Evolutionary conservation across 257 asterid genomes (phyloP).

Genomic region (Lycium ferocissimum): DNA sequence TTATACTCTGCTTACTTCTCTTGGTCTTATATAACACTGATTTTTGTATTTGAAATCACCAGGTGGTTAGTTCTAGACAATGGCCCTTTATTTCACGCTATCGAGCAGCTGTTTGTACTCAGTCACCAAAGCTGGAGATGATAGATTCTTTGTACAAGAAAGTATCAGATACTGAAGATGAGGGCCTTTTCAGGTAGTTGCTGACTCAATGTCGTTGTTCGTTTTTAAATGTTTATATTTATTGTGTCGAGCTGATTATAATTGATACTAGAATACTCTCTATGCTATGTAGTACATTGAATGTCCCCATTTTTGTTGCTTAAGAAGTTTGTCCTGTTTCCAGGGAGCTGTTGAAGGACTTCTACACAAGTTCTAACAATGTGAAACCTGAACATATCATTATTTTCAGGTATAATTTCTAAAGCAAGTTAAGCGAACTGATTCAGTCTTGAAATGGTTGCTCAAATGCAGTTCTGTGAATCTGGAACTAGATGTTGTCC

Average conservation of each 20-base stretch:
- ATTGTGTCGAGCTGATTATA: background rate
- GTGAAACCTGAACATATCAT: slow-evolving; percentile 60
- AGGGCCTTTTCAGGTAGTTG: slow-evolving; percentile 58
- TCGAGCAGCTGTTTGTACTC: slow-evolving; percentile 68
- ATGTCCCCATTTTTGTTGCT: background rate
- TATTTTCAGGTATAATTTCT: slow-evolving; percentile 56
- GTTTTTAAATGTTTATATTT: too few relatives aligned
- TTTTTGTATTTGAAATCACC: slow-evolving; percentile 13
- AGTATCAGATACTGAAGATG: slow-evolving; percentile 44
- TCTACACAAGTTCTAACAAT: slow-evolving; percentile 40
- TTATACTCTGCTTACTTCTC: background rate
- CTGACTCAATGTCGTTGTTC: background rate
- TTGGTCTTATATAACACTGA: background rate
- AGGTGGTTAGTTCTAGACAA: slow-evolving; percentile 70
- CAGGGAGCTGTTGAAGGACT: slow-evolving; percentile 68
- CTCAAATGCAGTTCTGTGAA: too few relatives aligned
- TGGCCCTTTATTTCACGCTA: slow-evolving; percentile 72
- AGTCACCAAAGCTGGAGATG: slow-evolving; percentile 62
- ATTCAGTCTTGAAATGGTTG: background rate
- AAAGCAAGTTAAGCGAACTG: background rate
- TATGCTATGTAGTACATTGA: background rate
- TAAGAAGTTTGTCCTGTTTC: background rate
- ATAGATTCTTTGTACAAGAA: slow-evolving; percentile 54
- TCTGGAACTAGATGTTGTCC: too few relatives aligned
- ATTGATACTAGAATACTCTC: background rate